phyloP scores from a whole-genome alignment of 2,329 filamentous ascomycete genomes.

The Scleromitrula shiraiana region DNA sequence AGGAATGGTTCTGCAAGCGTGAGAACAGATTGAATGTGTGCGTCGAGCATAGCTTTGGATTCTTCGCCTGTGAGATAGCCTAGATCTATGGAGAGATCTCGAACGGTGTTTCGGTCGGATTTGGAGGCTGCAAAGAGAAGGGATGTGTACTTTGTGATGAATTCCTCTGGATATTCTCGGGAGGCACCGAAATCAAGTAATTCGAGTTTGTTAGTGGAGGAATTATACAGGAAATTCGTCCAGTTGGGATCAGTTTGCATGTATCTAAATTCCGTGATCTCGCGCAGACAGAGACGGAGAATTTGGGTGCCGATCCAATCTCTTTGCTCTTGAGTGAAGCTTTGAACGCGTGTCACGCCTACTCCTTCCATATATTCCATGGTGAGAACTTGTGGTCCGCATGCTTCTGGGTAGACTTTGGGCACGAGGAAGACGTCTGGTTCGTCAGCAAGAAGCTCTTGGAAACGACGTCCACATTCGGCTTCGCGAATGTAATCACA shows the following conservation, averaged over 20 bases:
- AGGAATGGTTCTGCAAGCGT: constrained; percentile 91
- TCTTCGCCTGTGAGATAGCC: constrained; percentile 93
- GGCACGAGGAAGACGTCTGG: constrained; percentile 71
- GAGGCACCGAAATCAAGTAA: constrained; percentile 94
- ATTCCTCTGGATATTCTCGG: constrained; percentile 72
- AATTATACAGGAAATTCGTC: constrained; percentile 96
- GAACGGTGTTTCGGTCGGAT: constrained; percentile 55
- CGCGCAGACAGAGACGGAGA: constrained; percentile 80
- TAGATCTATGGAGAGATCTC: constrained; percentile 62
- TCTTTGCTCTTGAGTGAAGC: constrained; percentile 71
- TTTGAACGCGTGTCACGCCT: constrained; percentile 72
- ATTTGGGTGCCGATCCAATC: constrained; percentile 97
- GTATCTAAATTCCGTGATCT: constrained; percentile 90
- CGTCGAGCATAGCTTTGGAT: constrained; percentile 76
- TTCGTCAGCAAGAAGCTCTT: constrained; percentile 67
- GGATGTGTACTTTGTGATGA: constrained; percentile 71
- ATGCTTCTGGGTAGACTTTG: constrained; percentile 67
- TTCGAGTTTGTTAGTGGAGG: constrained; percentile 63
- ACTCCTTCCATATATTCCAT: constrained; percentile 86
- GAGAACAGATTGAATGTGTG: constrained; percentile 79
- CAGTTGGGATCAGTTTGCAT: constrained; percentile 99
- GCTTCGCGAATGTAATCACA: constrained; percentile 93
- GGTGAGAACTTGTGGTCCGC: constrained; percentile 78
- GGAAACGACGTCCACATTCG: constrained; percentile 68
- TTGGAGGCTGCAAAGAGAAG: constrained; percentile 74